Base-by-base conservation (phyloP, 2,329 filamentous ascomycete species). In the Diplodia scrobiculata region DNA sequence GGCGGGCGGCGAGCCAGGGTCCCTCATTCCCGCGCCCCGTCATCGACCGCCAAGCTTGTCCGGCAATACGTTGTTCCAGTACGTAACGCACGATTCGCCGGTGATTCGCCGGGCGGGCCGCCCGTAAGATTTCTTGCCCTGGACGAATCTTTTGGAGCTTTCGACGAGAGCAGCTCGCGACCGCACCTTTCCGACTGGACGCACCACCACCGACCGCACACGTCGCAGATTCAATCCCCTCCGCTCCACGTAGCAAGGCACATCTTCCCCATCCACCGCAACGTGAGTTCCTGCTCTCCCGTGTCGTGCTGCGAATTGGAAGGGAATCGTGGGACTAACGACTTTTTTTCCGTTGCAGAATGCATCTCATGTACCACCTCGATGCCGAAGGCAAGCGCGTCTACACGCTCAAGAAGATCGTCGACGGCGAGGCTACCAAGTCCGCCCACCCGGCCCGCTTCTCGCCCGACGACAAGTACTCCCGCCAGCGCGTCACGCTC, bases 401-500 rank as follows among this genome's bases (percentile, higher is more conserved):
- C 74, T 99, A 98, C 86, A 98, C 95, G 55, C 87, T 98, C 71
- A 94, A 97, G 83, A 97, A 98, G 84, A 87, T 96, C 72, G 73
- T 83, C 68, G 84, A 88, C 73, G 90, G 90, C 76, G 87, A 92
- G 77, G 91, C 97, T 75, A 96, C 94, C 79, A 97, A 96, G 85
- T 95, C 91, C 64, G 95, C 95, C 66, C 94, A 98, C 82, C 94
- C 95, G 54, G 95, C 95, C 51, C 87, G 95, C 72, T 99, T 98
- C 84, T 97, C 92, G 54, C 95, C 95, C 70, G 95, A 99, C 81
- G 95, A 99, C 85, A 97, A 97, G 85, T 98, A 96, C 86, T 97
- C 92, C 75, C 84, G 86, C 85, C 94, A 98, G 82, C 88, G 95
- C 73, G 92, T 98, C 59, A 96, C 92, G 21, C 85, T 98, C 74